phyloP scores from a whole-genome alignment of 1,284 basidiomycete genomes.

The Ceratobasidium papillatum region DNA sequence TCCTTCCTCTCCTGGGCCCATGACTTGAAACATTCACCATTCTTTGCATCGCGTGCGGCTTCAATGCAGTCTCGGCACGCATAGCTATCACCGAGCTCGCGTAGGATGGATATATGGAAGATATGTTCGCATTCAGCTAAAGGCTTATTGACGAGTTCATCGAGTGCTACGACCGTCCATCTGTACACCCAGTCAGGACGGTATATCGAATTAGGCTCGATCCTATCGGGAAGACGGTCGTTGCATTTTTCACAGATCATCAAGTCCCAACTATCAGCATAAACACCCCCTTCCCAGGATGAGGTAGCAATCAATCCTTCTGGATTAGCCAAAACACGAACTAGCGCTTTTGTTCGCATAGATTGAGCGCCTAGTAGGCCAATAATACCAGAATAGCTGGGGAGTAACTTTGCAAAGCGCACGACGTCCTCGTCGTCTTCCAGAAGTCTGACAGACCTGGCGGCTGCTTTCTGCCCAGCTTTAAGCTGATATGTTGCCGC shows the following conservation, averaged over 20 bases:
- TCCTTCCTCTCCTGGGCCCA: background rate
- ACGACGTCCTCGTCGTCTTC: background rate
- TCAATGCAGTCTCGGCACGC: background rate
- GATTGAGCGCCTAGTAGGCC: constrained; percentile 17
- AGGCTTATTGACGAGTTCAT: background rate
- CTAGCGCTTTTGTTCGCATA: background rate
- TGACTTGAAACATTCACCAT: background rate
- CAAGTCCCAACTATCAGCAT: background rate
- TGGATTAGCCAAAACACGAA: background rate
- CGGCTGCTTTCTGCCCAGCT: background rate
- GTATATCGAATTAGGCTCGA: background rate
- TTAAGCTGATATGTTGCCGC: background rate
- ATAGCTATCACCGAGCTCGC: background rate
- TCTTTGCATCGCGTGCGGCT: background rate
- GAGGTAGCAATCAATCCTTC: background rate
- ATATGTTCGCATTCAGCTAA: background rate
- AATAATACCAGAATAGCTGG: background rate
- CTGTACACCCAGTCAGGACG: background rate
- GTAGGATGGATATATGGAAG: background rate
- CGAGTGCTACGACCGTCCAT: background rate
- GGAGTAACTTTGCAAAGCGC: background rate
- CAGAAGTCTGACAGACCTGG: background rate
- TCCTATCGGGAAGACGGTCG: no score
- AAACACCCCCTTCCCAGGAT: background rate
- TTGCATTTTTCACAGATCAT: background rate